These are phyloP conservation scores for Trypanosoma rangeli DNA, from an alignment of 208 protist species.

Conservation along the genomic window DNA sequence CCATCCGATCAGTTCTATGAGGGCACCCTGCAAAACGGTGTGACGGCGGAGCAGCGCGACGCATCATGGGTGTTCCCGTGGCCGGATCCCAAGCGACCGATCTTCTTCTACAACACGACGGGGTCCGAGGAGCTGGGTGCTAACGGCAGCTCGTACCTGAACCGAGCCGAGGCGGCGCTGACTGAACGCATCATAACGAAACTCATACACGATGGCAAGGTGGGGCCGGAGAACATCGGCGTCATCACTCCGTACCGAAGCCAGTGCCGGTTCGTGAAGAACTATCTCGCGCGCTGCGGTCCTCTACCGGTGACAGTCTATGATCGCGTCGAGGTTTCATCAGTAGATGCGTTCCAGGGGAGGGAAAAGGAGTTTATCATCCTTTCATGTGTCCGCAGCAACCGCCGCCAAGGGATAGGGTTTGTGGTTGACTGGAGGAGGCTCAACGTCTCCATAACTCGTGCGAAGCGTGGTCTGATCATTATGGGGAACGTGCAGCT, in stretches of 20 bases:
- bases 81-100: conserved; percentile 84
- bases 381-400: conserved; percentile 96
- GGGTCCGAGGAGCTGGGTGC: conserved; percentile 92
- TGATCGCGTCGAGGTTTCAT: conserved; percentile 90
- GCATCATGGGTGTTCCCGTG: conserved; percentile 86
- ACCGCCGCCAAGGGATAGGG: conserved; percentile 95
- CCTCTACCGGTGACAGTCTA: conserved; percentile 69
- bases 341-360: conserved; percentile 96
- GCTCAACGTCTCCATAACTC: conserved; percentile 97
- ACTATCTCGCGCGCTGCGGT: conserved; percentile 84
- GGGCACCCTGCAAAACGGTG: conserved; percentile 96
- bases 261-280: conserved; percentile 93
- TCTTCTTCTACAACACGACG: conserved; percentile 94
- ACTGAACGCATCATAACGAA: conserved; percentile 93
- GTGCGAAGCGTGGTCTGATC: conserved; percentile 95
- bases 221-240: conserved; percentile 93
- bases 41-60: conserved; percentile 76
- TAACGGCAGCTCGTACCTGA: conserved; percentile 97
- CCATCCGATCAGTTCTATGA: conserved; percentile 98
- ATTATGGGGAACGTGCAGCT: conserved; percentile 96
- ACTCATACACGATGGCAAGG: conserved; percentile 60
- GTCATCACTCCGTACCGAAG: conserved; percentile 98
- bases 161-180: conserved; percentile 87
- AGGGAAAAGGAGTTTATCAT: conserved; percentile 99
- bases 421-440: conserved; percentile 96